Conservation (phyloP, 1,284 basidiomycete genomes). For the Kalmanozyma brasiliensis region DNA sequence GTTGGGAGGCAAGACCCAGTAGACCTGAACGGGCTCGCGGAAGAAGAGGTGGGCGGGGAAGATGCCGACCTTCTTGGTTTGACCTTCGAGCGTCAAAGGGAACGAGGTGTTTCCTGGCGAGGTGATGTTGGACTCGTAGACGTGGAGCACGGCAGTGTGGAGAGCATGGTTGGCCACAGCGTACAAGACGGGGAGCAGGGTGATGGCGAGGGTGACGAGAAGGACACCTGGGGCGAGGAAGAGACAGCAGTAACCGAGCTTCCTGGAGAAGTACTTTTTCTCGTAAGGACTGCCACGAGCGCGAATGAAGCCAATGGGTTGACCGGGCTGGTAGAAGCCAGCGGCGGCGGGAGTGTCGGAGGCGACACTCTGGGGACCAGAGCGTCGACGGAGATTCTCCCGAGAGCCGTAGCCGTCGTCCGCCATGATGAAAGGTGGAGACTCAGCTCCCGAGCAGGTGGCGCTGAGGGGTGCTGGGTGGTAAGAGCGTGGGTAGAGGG, state of each 20-base stretch:
- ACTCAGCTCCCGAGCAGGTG: slow-evolving; percentile 31
- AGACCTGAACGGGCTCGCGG: slow-evolving; percentile 65
- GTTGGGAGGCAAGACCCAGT: slow-evolving; percentile 65
- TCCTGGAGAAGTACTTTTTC: slow-evolving; percentile 64
- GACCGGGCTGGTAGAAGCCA: slow-evolving; percentile 54
- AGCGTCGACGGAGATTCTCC: slow-evolving; percentile 50
- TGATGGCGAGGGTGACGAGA: slow-evolving; percentile 59
- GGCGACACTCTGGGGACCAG: slow-evolving; percentile 33
- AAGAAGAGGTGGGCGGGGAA: slow-evolving; percentile 69
- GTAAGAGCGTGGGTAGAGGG: not conserved
- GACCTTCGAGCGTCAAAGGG: slow-evolving; percentile 66
- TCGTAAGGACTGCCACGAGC: slow-evolving; percentile 65
- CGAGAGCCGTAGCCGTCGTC: slow-evolving; percentile 51
- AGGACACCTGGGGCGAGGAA: slow-evolving; percentile 55
- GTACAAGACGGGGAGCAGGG: slow-evolving; percentile 65
- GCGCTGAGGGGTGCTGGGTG: not conserved
- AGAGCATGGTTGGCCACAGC: slow-evolving; percentile 68
- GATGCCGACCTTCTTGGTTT: slow-evolving; percentile 67
- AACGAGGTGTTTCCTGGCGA: slow-evolving; percentile 62
- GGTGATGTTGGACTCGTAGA: slow-evolving; percentile 68
- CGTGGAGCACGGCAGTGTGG: slow-evolving; percentile 63
- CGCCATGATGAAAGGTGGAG: slow-evolving; percentile 41
- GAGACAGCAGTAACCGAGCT: slow-evolving; percentile 61
- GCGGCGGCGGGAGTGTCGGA: slow-evolving; percentile 31
- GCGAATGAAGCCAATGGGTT: slow-evolving; percentile 59